These are phyloP conservation scores for Silene uniflora DNA, from an alignment of 148 eudicot species.

Conservation along the genomic window DNA sequence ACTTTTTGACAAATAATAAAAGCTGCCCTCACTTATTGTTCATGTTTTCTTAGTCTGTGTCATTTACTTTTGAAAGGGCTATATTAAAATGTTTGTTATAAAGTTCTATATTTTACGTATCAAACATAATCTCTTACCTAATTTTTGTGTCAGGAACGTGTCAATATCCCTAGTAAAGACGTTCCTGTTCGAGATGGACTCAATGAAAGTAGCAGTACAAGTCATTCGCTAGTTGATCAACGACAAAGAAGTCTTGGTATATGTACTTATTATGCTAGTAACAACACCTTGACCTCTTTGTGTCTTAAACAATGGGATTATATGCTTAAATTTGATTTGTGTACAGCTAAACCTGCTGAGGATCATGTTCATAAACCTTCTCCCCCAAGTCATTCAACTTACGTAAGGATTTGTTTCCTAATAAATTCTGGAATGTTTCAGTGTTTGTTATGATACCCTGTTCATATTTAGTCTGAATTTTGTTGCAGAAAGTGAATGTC, in stretches of 20 bases:
- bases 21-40: background rate
- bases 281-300: background rate
- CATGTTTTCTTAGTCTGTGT: constrained; percentile 1
- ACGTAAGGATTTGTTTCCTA: constrained; percentile 32
- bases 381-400: constrained; percentile 33
- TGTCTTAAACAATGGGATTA: background rate
- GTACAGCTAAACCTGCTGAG: constrained; percentile 36
- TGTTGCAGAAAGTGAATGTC: constrained; percentile 38
- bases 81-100: background rate
- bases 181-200: constrained; percentile 17
- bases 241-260: constrained; percentile 25
- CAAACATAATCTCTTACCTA: constrained; percentile 1
- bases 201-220: constrained; percentile 39
- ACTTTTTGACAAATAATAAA: background rate
- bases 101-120: background rate
- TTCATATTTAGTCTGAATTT: background rate
- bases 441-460: background rate
- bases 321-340: constrained; percentile 3
- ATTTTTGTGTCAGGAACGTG: constrained; percentile 36
- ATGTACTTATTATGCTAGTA: background rate
- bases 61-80: background rate
- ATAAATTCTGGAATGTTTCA: background rate
- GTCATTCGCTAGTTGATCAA: constrained; percentile 20
- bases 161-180: constrained; percentile 23
- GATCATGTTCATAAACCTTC: constrained; percentile 28